These are phyloP conservation scores for Talaromyces sp. DNA, from an alignment of 2,329 filamentous ascomycete genomes.

Conservation along the genomic window DNA sequence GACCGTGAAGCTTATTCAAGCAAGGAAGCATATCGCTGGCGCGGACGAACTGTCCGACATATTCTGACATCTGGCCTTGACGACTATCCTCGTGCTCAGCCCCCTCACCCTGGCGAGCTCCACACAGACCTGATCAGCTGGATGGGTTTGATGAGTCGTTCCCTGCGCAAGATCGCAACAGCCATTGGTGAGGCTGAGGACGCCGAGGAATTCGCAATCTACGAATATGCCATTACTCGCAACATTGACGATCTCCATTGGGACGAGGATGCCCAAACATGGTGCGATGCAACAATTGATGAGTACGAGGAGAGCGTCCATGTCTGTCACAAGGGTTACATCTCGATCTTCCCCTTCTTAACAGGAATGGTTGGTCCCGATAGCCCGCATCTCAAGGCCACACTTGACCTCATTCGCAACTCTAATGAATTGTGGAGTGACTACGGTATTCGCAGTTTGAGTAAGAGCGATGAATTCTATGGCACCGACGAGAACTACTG, in stretches of 20 bases:
- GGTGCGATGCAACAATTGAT: conserved; percentile 93
- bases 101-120: conserved; percentile 91
- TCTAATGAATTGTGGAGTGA: conserved; percentile 85
- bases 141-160: conserved; percentile 93
- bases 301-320: conserved; percentile 86
- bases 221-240: conserved; percentile 70
- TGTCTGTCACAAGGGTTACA: conserved; percentile 95
- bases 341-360: conserved; percentile 89
- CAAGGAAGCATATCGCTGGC: conserved; percentile 95
- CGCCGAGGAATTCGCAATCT: conserved; percentile 65
- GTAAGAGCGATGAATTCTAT: conserved; percentile 76
- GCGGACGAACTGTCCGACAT: conserved; percentile 80
- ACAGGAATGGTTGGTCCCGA: conserved; percentile 73
- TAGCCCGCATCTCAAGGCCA: conserved; percentile 68
- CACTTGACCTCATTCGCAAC: conserved; percentile 74
- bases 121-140: conserved; percentile 93
- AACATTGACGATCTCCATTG: conserved; percentile 95
- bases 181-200: conserved; percentile 75
- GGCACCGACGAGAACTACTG: conserved; percentile 96
- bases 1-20: conserved; percentile 82
- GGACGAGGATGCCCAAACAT: conserved; percentile 74
- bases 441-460: conserved; percentile 84
- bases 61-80: conserved; percentile 91
- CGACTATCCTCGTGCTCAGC: conserved; percentile 90
- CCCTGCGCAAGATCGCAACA: conserved; percentile 74